Base-by-base conservation (phyloP, 148 eudicot species). In the Persicaria maculosa region DNA sequence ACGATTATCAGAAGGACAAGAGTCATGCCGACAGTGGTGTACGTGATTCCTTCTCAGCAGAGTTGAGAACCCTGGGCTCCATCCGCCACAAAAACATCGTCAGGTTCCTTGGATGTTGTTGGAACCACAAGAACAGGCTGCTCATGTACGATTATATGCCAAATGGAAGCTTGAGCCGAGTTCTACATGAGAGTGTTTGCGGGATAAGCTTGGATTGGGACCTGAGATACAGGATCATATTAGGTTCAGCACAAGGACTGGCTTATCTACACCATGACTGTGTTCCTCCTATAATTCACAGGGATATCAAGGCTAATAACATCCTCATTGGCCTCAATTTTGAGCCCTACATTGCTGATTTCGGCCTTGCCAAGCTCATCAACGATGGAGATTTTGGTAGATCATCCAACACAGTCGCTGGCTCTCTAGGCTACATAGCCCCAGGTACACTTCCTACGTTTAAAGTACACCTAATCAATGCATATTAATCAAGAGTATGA, bases 401-500 rank as follows among this genome's bases (percentile, higher is more conserved):
- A 47, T 87, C 93, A 2, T 87, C 92, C 16, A 89, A 81, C 76
- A 86, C 91, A 0, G 75, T 92, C 53, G 97, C 97, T 40, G 96
- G 97, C 54, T 92, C 97, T n/a, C 88, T 84, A 74, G 97, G 97
- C 44, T 92, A 92, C 77, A 92, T 92, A 61, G 96, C 96, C 65
- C 96, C 96, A 20, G 96, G 97, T 90, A 83, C 77, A 50, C 44
- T 36, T 11, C 3, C 17, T 65, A 31, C 5, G 45, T 22, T 65
- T 11, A 31, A 65, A 43, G 31, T 14, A 25, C 31, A 43, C 45
- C 0, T 64, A 9, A 64, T 64, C 5, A 64, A 31, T 31, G 40
- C 40, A 1, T 31, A 31, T 31, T 31, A 2, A 31, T 31, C 40
- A 31, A 1, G 40, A 31, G 40, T 31, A 31, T 31, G 40, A 31